A percentile compares a stretch with the other conserved stretches of the same genome.
phyloP scores from a whole-genome alignment of 1,284 basidiomycete genomes.

The Cryptococcus hybrid region DNA sequence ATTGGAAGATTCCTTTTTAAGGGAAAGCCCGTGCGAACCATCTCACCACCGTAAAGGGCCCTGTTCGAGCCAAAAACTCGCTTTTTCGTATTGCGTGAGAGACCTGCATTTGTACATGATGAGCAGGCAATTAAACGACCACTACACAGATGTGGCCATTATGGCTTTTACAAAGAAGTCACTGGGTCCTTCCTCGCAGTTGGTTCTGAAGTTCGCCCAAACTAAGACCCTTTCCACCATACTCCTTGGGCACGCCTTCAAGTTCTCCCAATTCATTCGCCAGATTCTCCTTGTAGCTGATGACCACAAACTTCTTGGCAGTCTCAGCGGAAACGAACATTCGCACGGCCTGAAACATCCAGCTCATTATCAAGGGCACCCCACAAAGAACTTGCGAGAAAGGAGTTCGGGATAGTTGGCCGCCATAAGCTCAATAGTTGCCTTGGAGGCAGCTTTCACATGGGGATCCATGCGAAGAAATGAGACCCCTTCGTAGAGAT shows the following conservation, averaged over 20 bases:
- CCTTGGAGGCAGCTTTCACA: slow-evolving; percentile 26
- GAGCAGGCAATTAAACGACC: too few species aligned
- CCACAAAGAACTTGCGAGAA: slow-evolving; percentile 27
- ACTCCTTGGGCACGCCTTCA: slow-evolving; percentile 16
- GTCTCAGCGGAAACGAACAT: slow-evolving; percentile 25
- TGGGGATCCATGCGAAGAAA: slow-evolving; percentile 26
- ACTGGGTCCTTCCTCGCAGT: too few species aligned
- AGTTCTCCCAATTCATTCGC: slow-evolving; percentile 15
- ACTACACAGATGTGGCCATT: too few species aligned
- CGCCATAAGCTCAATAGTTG: slow-evolving; percentile 22
- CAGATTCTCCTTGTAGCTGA: slow-evolving; percentile 17
- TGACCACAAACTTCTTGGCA: slow-evolving; percentile 24
- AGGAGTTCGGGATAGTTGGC: slow-evolving; percentile 31
- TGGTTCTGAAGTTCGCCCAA: slow-evolving; percentile 13
- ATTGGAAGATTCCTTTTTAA: too few species aligned
- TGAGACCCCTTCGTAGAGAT: slow-evolving; percentile 27
- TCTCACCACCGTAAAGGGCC: too few species aligned
- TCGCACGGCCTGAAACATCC: slow-evolving; percentile 24
- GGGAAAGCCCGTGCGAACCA: too few species aligned
- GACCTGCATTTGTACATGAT: too few species aligned
- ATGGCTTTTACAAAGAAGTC: too few species aligned
- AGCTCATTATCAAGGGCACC: slow-evolving; percentile 28
- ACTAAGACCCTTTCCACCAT: slow-evolving; percentile 18
- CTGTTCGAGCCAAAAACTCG: too few species aligned
- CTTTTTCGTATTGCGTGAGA: too few species aligned